Percentiles rank a stretch among this genome's conserved stretches.
These are phyloP conservation scores for Pseudocercospora macadamiae DNA, from an alignment of 2,329 filamentous ascomycete species.

Conservation along the genomic window DNA sequence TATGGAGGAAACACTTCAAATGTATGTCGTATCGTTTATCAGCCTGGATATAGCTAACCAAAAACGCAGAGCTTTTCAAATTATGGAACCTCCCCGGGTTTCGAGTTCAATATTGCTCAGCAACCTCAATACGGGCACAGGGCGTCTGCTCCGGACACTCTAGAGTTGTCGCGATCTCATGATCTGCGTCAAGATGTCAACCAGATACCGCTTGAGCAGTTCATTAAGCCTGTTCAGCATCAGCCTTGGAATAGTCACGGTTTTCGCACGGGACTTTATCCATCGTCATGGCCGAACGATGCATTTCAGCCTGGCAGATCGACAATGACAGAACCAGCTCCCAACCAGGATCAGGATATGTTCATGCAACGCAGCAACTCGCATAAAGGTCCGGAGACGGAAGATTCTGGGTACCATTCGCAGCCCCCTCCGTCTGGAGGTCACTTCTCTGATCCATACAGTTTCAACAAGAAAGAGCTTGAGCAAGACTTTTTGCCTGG, in stretches of 20 bases:
- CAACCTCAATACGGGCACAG: background rate
- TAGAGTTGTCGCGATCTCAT: conserved; percentile 8
- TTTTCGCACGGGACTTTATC: background rate
- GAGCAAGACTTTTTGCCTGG: conserved; percentile 9
- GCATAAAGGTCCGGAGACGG: background rate
- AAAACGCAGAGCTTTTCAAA: background rate
- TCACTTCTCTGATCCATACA: conserved; percentile 11
- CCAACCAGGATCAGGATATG: conserved; percentile 6
- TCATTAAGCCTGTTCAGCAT: conserved; percentile 16
- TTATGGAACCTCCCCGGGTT: background rate
- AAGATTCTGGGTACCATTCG: conserved; percentile 26
- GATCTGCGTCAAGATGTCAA: conserved; percentile 5
- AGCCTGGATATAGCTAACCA: background rate
- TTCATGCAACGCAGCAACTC: background rate
- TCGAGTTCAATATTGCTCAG: background rate
- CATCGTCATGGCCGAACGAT: background rate
- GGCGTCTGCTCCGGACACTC: conserved; percentile 4
- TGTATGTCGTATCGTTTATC: background rate
- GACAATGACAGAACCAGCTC: conserved; percentile 16
- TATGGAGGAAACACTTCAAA: background rate
- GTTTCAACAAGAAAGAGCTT: conserved; percentile 11
- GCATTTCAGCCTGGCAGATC: background rate
- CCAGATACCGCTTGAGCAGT: conserved; percentile 15
- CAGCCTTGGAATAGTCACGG: conserved; percentile 13
- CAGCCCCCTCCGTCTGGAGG: conserved; percentile 4